These are phyloP conservation scores for Pelargonium cotyledonis DNA, from an alignment of 441 rosid species.

Conservation along the genomic window DNA sequence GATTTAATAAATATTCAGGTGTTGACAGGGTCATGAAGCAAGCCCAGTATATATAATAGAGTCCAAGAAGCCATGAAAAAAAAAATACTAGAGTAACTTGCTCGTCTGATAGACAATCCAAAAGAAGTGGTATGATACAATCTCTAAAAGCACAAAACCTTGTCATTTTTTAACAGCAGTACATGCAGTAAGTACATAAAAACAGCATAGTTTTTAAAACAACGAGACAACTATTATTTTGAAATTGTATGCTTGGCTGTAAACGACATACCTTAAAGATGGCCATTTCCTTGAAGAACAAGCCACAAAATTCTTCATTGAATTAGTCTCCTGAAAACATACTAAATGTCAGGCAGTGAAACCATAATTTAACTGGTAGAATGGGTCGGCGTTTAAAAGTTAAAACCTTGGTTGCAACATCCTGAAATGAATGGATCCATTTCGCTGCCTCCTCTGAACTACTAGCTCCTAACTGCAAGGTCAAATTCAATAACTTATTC, in stretches of 20 bases:
- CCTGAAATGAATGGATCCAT: conserved; percentile 72
- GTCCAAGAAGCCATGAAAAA: neutral
- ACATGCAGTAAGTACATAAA: too few species aligned
- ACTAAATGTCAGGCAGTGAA: conserved; percentile 12
- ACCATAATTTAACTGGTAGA: neutral
- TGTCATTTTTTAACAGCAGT: too few species aligned
- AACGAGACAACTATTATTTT: neutral
- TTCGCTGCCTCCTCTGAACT: conserved; percentile 93
- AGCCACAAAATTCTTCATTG: conserved; percentile 45
- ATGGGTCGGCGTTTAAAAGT: neutral
- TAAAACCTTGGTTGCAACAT: conserved; percentile 65
- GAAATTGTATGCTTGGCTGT: neutral
- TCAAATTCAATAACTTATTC: conserved; percentile 9
- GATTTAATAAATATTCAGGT: neutral
- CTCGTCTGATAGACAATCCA: too few species aligned
- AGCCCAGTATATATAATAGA: neutral
- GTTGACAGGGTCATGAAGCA: neutral
- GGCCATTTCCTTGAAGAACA: conserved; percentile 56
- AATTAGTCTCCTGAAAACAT: conserved; percentile 45
- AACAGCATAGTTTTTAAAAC: too few species aligned
- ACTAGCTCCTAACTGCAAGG: conserved; percentile 70
- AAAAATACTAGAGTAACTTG: neutral
- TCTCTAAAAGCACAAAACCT: neutral
- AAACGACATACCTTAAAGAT: conserved; percentile 38
- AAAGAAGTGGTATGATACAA: neutral